These are phyloP conservation scores for Alternaria brassicicola DNA, from an alignment of 2,329 filamentous ascomycete species.

Conservation along the genomic window DNA sequence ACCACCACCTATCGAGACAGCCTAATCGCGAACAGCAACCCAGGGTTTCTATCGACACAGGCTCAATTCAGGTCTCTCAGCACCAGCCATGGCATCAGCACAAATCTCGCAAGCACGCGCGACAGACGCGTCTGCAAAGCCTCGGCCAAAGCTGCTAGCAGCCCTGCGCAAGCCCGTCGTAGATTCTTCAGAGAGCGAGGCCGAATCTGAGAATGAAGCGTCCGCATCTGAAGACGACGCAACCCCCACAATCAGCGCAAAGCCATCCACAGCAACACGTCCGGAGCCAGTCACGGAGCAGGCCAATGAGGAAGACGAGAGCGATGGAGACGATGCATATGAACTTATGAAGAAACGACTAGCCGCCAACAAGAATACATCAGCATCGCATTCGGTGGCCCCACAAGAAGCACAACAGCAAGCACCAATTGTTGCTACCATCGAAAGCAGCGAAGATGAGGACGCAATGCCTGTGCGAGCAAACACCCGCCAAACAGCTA, in stretches of 20 bases:
- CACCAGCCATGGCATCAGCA: not conserved
- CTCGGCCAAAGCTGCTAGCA: slow-evolving; percentile 29
- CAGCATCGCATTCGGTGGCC: not conserved
- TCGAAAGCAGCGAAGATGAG: slow-evolving; percentile 35
- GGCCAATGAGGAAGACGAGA: slow-evolving; percentile 32
- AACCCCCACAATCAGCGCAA: slow-evolving; percentile 46
- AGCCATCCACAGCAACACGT: not conserved
- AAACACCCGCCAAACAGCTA: slow-evolving; percentile 19
- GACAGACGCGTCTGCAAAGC: slow-evolving; percentile 24
- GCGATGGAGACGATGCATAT: slow-evolving; percentile 51
- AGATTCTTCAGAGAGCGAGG: slow-evolving; percentile 49
- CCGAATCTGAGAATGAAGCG: slow-evolving; percentile 45
- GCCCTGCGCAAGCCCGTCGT: slow-evolving; percentile 26
- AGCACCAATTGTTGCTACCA: slow-evolving; percentile 6
- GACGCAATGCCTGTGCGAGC: slow-evolving; percentile 37
- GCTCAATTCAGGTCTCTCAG: not conserved
- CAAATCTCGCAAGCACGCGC: slow-evolving; percentile 7
- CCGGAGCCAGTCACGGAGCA: slow-evolving; percentile 1
- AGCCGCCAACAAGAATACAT: slow-evolving; percentile 33
- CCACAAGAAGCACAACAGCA: slow-evolving; percentile 13
- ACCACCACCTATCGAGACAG: not conserved
- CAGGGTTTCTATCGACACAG: not conserved
- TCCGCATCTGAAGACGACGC: slow-evolving; percentile 29
- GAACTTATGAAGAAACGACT: slow-evolving; percentile 56
- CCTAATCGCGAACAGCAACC: not conserved